These are phyloP conservation scores for Tuctoria greenei DNA, from an alignment of 176 grass and related monocot species.

Conservation along the genomic window DNA sequence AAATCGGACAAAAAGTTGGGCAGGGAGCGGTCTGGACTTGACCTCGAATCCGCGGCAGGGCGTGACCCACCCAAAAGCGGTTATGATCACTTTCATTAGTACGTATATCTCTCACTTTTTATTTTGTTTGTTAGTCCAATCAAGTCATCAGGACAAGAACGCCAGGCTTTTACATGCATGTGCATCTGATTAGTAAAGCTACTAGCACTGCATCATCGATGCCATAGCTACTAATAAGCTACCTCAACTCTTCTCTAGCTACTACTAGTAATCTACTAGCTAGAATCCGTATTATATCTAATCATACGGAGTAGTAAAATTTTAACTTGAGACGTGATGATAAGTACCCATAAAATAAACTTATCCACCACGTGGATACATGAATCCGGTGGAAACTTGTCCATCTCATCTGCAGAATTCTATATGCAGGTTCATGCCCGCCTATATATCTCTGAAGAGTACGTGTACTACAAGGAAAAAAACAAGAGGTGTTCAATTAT, in stretches of 20 bases:
- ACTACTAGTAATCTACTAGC: not conserved
- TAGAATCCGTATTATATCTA: not conserved
- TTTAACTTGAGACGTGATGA: not conserved
- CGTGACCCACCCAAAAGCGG: not conserved
- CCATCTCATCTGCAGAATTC: not conserved
- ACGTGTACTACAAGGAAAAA: not conserved
- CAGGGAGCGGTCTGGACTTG: not conserved
- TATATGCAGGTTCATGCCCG: not conserved
- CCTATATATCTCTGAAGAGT: too few relatives aligned
- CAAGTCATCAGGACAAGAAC: not conserved
- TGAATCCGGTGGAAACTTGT: not conserved
- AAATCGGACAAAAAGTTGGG: not conserved
- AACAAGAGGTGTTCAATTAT: not conserved
- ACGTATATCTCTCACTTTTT: not conserved
- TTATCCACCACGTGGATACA: not conserved
- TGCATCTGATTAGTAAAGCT: too few relatives aligned
- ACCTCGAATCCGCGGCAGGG: not conserved
- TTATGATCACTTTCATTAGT: not conserved
- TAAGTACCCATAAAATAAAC: not conserved
- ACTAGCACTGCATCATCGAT: too few relatives aligned
- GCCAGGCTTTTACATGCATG: not conserved
- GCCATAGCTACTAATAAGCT: too few relatives aligned
- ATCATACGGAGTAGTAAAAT: not conserved
- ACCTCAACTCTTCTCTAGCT: too few relatives aligned
- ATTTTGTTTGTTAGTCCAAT: not conserved